Evolutionary conservation across 2,329 filamentous ascomycete genomes (phyloP).

Genomic region (Pezicula rhizophila): DNA sequence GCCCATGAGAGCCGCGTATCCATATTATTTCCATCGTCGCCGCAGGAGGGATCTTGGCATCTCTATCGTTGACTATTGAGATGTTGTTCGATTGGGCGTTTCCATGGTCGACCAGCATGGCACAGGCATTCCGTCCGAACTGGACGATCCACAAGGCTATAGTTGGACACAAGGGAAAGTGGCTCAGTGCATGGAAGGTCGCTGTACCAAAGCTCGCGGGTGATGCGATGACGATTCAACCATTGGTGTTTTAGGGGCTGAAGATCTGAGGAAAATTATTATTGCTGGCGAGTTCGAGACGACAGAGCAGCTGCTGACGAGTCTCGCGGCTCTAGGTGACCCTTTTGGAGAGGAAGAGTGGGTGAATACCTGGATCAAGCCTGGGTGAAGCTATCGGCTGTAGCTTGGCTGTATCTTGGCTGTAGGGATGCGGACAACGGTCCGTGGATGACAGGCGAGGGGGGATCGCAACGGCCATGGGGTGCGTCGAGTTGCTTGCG

Average conservation of each 20-base stretch:
- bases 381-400: too few relatives aligned
- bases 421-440: not conserved
- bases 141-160: slow-evolving; percentile 4
- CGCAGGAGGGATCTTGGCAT: not conserved
- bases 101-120: too few relatives aligned
- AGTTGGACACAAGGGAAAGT: not conserved
- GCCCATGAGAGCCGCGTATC: slow-evolving; percentile 9
- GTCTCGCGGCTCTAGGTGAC: slow-evolving; percentile 5
- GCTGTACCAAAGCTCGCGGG: not conserved
- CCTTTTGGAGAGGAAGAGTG: slow-evolving; percentile 3
- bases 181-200: not conserved
- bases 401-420: slow-evolving; percentile 1
- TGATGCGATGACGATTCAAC: slow-evolving; percentile 10
- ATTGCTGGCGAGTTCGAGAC: not conserved
- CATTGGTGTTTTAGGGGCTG: slow-evolving; percentile 9
- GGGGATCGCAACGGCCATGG: too few relatives aligned
- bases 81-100: slow-evolving; percentile 1
- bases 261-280: slow-evolving; percentile 5
- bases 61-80: not conserved
- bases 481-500: too few relatives aligned
- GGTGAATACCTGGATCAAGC: not conserved
- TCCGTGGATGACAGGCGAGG: too few relatives aligned
- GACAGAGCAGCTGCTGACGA: slow-evolving; percentile 15
- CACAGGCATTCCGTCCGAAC: slow-evolving; percentile 6
- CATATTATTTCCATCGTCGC: slow-evolving; percentile 4